A percentile compares a stretch with the other conserved stretches of the same genome.
phyloP scores from a whole-genome alignment of 2,329 filamentous ascomycete species.

The Coleophoma crateriformis region DNA sequence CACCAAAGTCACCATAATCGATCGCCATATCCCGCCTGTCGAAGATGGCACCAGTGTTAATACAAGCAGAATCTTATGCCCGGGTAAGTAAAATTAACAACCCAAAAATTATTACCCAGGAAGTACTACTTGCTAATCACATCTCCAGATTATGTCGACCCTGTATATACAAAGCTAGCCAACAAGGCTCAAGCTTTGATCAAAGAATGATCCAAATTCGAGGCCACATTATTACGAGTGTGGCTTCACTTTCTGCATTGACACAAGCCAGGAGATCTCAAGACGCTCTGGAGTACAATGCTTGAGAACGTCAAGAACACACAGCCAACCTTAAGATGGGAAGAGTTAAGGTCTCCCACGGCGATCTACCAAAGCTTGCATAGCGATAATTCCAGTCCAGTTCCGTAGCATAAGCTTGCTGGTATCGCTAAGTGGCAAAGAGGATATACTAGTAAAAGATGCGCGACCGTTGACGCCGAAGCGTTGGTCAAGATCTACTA shows the following conservation, averaged over 20 bases:
- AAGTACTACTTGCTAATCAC: constrained; percentile 5
- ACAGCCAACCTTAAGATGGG: no score
- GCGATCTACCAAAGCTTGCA: constrained; percentile 17
- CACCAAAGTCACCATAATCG: constrained; percentile 4
- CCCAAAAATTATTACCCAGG: neutral
- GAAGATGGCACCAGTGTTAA: constrained; percentile 8
- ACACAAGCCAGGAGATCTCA: constrained; percentile 6
- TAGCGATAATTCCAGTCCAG: constrained; percentile 8
- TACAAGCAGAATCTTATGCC: constrained; percentile 5
- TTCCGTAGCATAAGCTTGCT: neutral
- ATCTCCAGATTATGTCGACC: constrained; percentile 20
- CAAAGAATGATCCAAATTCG: no score
- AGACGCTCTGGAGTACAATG: neutral
- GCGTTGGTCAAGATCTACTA: constrained; percentile 19
- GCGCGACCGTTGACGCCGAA: constrained; percentile 20
- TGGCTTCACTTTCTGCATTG: constrained; percentile 19
- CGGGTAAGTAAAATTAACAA: neutral
- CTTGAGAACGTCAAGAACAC: neutral
- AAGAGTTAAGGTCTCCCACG: neutral
- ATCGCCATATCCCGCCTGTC: constrained; percentile 5
- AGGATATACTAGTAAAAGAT: constrained; percentile 19
- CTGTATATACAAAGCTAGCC: constrained; percentile 15
- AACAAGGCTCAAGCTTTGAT: constrained; percentile 14
- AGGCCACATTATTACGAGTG: constrained; percentile 11
- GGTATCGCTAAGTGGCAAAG: constrained; percentile 11